phyloP scores from a whole-genome alignment of 148 eudicot genomes.

The Camellia sinensis region DNA sequence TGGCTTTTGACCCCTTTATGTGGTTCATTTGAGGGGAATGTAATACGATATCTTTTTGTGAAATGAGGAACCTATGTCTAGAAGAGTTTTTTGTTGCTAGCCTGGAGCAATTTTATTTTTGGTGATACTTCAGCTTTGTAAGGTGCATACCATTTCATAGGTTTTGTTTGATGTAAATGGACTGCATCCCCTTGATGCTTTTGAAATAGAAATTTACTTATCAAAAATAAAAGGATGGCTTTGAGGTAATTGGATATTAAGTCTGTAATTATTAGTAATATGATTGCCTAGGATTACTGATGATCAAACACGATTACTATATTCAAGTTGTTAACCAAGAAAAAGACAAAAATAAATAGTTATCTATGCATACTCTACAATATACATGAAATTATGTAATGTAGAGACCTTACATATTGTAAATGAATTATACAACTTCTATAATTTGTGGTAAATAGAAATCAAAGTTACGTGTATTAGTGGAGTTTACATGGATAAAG shows the following conservation, averaged over 20 bases:
- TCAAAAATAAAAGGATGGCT: no score
- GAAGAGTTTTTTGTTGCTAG: no score
- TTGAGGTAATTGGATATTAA: slow-evolving; percentile 47
- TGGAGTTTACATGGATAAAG: not conserved
- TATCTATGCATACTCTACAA: not conserved
- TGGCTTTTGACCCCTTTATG: no score
- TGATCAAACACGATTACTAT: not conserved
- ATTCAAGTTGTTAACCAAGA: not conserved
- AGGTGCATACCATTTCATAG: no score
- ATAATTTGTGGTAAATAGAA: not conserved
- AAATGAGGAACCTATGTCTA: no score
- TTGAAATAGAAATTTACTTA: no score
- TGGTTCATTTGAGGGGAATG: no score
- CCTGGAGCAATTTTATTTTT: no score
- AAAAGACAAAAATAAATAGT: slow-evolving; percentile 1
- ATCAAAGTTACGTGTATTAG: not conserved
- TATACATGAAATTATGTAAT: not conserved
- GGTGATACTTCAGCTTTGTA: no score
- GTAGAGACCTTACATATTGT: not conserved
- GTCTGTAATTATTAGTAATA: not conserved
- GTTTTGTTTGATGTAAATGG: no score
- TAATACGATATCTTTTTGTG: no score
- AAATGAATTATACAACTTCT: not conserved
- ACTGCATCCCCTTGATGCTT: no score
- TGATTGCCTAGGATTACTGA: not conserved